Conservation (phyloP, 257 asterid species). For the Solanum microdontum region DNA sequence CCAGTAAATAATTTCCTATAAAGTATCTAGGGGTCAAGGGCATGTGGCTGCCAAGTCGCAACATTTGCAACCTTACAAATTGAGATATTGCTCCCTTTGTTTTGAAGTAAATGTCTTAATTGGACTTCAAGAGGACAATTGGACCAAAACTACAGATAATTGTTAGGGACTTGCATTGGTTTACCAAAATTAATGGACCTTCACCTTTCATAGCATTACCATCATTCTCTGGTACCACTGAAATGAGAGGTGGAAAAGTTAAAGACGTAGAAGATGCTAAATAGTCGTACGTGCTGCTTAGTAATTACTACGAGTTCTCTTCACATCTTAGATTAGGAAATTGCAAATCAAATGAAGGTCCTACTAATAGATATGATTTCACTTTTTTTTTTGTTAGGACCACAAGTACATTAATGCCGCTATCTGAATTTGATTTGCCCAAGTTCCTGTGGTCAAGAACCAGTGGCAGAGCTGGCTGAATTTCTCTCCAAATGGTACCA, state of each 20-base stretch:
- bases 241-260: not conserved
- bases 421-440: not conserved
- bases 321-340: not conserved
- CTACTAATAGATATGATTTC: not conserved
- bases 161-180: not conserved
- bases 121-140: not conserved
- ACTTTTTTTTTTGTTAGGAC: not conserved
- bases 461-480: not conserved
- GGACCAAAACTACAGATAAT: not conserved
- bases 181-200: not conserved
- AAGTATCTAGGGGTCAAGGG: not conserved
- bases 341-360: conserved; percentile 1
- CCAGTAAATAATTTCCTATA: not conserved
- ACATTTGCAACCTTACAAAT: not conserved
- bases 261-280: not conserved
- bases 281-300: not conserved
- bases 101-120: not conserved
- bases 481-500: not conserved
- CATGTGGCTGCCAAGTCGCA: not conserved
- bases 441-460: not conserved
- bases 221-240: not conserved
- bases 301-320: not conserved
- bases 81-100: not conserved
- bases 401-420: not conserved
- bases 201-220: not conserved